Conservation (phyloP, 2,329 filamentous ascomycete genomes). For the Fusarium transvaalense region DNA sequence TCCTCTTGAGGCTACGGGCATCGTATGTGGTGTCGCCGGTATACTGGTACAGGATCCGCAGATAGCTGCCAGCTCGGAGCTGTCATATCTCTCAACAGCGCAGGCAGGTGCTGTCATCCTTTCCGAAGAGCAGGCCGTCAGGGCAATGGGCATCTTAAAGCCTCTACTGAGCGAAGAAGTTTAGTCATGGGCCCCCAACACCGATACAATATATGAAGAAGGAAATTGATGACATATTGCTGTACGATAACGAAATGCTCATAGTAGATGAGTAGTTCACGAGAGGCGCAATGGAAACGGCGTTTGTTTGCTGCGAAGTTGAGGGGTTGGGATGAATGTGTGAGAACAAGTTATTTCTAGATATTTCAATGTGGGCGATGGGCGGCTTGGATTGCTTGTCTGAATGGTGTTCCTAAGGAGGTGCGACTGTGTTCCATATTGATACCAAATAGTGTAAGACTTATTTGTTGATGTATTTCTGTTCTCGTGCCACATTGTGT, state of each 20-base stretch:
- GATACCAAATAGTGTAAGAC: constrained; percentile 46
- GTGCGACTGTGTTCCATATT: constrained; percentile 30
- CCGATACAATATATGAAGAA: background rate
- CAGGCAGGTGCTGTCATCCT: constrained; percentile 91
- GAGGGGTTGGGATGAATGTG: constrained; percentile 1
- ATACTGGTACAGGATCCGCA: constrained; percentile 80
- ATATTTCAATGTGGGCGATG: constrained; percentile 11
- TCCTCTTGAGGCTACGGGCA: constrained; percentile 89
- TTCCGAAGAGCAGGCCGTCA: constrained; percentile 77
- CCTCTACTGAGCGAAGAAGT: constrained; percentile 59
- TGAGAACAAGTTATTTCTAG: constrained; percentile 6
- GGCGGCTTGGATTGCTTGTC: constrained; percentile 27
- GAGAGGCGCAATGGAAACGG: constrained; percentile 31
- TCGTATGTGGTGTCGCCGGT: constrained; percentile 93
- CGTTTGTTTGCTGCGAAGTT: constrained; percentile 31
- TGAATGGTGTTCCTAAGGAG: constrained; percentile 34
- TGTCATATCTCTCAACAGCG: constrained; percentile 92
- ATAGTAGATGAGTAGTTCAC: constrained; percentile 5
- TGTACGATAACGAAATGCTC: constrained; percentile 34
- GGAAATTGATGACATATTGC: background rate
- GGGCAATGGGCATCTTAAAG: constrained; percentile 77
- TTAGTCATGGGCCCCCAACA: constrained; percentile 13
- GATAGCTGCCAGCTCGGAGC: constrained; percentile 71
- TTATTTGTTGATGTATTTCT: constrained; percentile 22
- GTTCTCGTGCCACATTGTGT: background rate